Evolutionary conservation across 2,329 filamentous ascomycete genomes (phyloP).

Genomic region (Teratosphaeria nubilosa): DNA sequence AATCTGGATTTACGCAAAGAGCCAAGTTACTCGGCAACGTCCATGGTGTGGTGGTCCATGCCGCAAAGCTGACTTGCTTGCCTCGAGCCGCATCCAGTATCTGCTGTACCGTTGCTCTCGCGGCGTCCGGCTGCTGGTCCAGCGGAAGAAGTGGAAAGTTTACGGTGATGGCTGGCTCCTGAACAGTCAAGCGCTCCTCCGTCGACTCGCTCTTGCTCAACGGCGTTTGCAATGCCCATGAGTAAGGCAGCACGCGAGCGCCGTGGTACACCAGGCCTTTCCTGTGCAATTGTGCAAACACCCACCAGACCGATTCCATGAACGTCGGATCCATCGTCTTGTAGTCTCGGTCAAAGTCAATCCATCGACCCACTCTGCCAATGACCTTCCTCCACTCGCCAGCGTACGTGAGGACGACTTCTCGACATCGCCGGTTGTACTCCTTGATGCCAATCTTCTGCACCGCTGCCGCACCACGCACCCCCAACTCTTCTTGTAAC

Average conservation of each 20-base stretch:
- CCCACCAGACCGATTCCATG: slow-evolving; percentile 97
- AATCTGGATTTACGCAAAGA: slow-evolving; percentile 68
- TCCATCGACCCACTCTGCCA: slow-evolving; percentile 84
- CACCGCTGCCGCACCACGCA: slow-evolving; percentile 79
- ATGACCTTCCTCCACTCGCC: slow-evolving; percentile 81
- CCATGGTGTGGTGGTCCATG: slow-evolving; percentile 87
- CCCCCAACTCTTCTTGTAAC: slow-evolving; percentile 50
- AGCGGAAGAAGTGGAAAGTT: slow-evolving; percentile 63
- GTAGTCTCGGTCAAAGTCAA: slow-evolving; percentile 96
- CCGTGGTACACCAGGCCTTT: slow-evolving; percentile 85
- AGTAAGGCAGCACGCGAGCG: slow-evolving; percentile 90
- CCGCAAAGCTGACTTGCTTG: slow-evolving; percentile 65
- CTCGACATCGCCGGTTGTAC: slow-evolving; percentile 84
- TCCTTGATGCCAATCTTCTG: slow-evolving; percentile 74
- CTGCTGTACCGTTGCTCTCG: slow-evolving; percentile 19
- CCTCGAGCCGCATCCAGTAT: slow-evolving; percentile 19
- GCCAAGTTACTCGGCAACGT: slow-evolving; percentile 73
- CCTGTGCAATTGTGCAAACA: slow-evolving; percentile 86
- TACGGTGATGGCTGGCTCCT: slow-evolving; percentile 81
- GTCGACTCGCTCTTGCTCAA: slow-evolving; percentile 90
- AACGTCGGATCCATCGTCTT: slow-evolving; percentile 95
- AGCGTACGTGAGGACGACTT: slow-evolving; percentile 88
- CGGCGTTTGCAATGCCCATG: slow-evolving; percentile 77
- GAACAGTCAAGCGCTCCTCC: slow-evolving; percentile 89
- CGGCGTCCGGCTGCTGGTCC: slow-evolving; percentile 21